A percentile compares a stretch with the other conserved stretches of the same genome.
phyloP scores from a whole-genome alignment of 2,329 filamentous ascomycete genomes.

The Canariomyces notabilis region DNA sequence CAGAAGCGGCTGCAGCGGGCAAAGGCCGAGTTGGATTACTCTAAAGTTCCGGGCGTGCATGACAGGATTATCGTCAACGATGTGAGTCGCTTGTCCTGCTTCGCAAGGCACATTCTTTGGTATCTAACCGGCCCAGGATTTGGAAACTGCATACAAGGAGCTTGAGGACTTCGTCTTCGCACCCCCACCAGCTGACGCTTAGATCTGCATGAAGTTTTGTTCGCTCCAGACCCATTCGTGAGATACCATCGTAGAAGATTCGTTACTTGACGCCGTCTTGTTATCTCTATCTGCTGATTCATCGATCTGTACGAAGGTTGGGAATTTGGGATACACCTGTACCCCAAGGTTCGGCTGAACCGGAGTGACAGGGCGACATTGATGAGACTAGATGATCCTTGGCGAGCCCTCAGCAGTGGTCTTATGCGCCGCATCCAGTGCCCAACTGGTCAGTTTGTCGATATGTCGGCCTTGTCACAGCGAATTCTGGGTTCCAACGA shows the following conservation, averaged over 20 bases:
- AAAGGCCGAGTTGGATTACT: slow-evolving; percentile 67
- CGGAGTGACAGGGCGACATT: neutral
- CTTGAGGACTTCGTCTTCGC: slow-evolving; percentile 25
- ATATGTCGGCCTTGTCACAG: too few relatives aligned
- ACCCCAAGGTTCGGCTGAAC: neutral
- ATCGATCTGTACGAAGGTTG: too few relatives aligned
- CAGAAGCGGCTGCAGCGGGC: slow-evolving; percentile 67
- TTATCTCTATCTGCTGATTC: too few relatives aligned
- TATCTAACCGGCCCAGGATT: slow-evolving; percentile 13
- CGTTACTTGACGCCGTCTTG: too few relatives aligned
- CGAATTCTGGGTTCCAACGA: too few relatives aligned
- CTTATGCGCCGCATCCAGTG: too few relatives aligned
- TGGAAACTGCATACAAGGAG: slow-evolving; percentile 27
- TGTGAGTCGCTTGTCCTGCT: slow-evolving; percentile 9
- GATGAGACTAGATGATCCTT: too few relatives aligned
- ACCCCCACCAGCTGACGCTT: slow-evolving; percentile 1
- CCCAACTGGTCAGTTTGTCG: too few relatives aligned
- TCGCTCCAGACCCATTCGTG: slow-evolving; percentile 1
- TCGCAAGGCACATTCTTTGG: neutral
- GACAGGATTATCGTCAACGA: slow-evolving; percentile 35
- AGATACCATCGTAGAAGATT: too few relatives aligned
- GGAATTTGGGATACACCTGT: neutral
- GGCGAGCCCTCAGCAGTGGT: too few relatives aligned
- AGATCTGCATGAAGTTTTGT: neutral
- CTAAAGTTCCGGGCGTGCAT: slow-evolving; percentile 59